Base-by-base conservation (phyloP, 2,329 filamentous ascomycete species). In the Clonostachys rosea region DNA sequence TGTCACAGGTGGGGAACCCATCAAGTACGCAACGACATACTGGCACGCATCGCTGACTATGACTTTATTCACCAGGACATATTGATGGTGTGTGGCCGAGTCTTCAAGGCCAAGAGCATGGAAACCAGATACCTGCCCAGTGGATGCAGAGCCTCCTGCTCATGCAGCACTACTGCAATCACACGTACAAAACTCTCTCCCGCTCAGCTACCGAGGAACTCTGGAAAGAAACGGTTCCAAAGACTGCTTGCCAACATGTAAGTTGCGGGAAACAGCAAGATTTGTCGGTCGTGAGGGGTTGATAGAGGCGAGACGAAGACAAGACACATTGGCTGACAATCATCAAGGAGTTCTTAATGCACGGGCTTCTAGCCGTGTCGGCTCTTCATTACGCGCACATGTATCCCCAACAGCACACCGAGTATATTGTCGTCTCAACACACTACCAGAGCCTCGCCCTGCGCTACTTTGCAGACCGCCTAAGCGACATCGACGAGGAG, bases 261-360 rank as follows among this genome's bases (percentile, higher is more conserved):
- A 43, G 44, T 39, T 40, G 16, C 37, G 47, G 24, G 24, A 3
- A 30, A 30, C 10, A 30, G 8, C 24, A 30, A 30, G 24, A 30
- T 10, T 8, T 30, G 9, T 30, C 24, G 9, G 24, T 10, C 24
- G 24, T 30, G 24, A 30, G 24, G 9, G 24, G 13, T 52, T 47
- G 5, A 37, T 45, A 35, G 34, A 37, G 30, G 17, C 43, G 13
- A 37, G 43, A 35, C 37, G 33, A 46, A 40, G 42, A n/a, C 16
- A n/a, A 24, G n/a, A 34, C 33, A 34, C 16, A 39, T 6, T 33
- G 16, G 4, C 24, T 30, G 24, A 30, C 24, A 30, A 30, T 30
- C 8, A 10, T 30, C 18, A 34, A 55, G 50, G 53, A 52, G 20
- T 55, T 52, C 20, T 47, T 55, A n/a, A 50, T 55, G 34, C 52